Evolutionary conservation across 208 protist species (phyloP), one percentile per base, ranked within the genome.

Genomic region (Vickermania ingenoplastis): DNA sequence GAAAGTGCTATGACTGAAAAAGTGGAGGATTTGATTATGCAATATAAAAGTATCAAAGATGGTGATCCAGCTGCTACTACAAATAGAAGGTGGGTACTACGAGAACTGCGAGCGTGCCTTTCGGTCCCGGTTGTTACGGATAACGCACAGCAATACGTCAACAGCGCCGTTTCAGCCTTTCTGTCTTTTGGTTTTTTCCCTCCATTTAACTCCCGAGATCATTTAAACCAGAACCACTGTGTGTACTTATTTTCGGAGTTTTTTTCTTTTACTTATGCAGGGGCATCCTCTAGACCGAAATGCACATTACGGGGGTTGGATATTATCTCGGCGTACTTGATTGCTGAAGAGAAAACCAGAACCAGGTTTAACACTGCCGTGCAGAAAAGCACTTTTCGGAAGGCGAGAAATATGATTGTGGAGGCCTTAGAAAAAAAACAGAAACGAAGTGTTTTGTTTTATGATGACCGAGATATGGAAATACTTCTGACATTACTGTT

Each of bases 391-490:
- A 36, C 49, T 17, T 94, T 94, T 66, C 71, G 71, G 23, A 86
- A 89, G 61, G 78, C 84, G 0, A 81, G 88, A 52, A 94, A 90
- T 73, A 77, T 76, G 54, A 81, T 94, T 50, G 88, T 94, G 23
- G 83, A 91, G 59, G 81, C 74, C 22, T 61, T 94, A 13, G 88
- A 94, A 61, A 62, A 62, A 17, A 61, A 64, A n/a, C 24, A 26
- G 49, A 65, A 82, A 54, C 81, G 83, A 31, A 91, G 82, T 65
- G 88, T 94, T 23, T 75, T 94, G 5, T 94, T 94, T 68, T 94
- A 92, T 65, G 77, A 81, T 26, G 71, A 69, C 26, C 69, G 69
- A 17, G 88, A 94, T 68, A 90, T 91, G 75, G 75, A 92, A 27
- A 68, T 92, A 14, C 61, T 94, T 14, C 68, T 94, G 25, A 66